These are phyloP conservation scores for Calocera viscosa DNA, from an alignment of 768 basidiomycete species.

Conservation along the genomic window DNA sequence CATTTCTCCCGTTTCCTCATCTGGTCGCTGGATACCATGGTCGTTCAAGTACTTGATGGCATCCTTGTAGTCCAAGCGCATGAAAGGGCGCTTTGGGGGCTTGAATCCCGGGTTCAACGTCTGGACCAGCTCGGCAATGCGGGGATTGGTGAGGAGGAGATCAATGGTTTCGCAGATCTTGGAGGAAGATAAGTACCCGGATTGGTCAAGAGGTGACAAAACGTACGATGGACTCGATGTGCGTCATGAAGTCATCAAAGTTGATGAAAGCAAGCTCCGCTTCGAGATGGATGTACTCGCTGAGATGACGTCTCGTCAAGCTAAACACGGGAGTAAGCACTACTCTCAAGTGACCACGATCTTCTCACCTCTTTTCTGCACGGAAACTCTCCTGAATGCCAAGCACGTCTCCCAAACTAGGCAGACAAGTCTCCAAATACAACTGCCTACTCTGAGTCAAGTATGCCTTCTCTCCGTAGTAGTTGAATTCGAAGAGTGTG, in stretches of 20 bases:
- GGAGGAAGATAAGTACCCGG: not conserved
- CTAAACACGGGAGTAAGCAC: constrained; percentile 27
- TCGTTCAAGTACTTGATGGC: constrained; percentile 93
- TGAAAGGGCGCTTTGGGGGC: constrained; percentile 73
- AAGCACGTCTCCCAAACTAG: constrained; percentile 92
- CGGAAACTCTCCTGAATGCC: constrained; percentile 96
- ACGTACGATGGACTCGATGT: constrained; percentile 76
- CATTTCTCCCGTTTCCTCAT: constrained; percentile 58
- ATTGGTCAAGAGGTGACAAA: not conserved
- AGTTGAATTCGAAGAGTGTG: constrained; percentile 88
- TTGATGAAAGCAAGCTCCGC: constrained; percentile 89
- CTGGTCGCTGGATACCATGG: constrained; percentile 72
- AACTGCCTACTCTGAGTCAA: constrained; percentile 94
- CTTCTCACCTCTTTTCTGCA: constrained; percentile 79
- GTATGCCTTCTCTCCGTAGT: constrained; percentile 89
- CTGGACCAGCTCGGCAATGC: constrained; percentile 63
- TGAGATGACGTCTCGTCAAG: constrained; percentile 81
- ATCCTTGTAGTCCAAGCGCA: constrained; percentile 76
- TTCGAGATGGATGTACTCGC: constrained; percentile 94
- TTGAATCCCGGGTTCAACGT: constrained; percentile 82
- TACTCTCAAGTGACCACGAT: not conserved
- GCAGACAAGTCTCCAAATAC: constrained; percentile 92
- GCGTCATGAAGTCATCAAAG: constrained; percentile 83
- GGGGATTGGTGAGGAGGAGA: constrained; percentile 61
- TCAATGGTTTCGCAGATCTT: constrained; percentile 91